These are phyloP conservation scores for Triticum aestivum DNA, from an alignment of 176 grass and related monocot genomes.

Conservation along the genomic window DNA sequence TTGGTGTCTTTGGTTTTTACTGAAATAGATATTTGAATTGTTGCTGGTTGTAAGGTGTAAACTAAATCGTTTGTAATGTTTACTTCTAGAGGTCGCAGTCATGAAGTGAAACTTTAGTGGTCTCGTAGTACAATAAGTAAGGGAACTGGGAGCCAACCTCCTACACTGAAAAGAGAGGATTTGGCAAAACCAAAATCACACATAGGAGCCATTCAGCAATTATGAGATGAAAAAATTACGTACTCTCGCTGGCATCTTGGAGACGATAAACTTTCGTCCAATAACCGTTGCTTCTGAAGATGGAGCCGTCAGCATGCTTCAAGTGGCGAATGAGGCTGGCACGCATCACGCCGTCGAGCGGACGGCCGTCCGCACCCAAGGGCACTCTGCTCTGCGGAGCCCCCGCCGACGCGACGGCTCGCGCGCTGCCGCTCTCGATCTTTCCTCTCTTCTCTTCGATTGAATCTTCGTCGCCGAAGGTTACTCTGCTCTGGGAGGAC, in stretches of 20 bases:
- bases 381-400: not conserved
- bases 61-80: too few relatives aligned
- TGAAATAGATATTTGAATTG: too few relatives aligned
- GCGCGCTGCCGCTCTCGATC: not conserved
- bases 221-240: not conserved
- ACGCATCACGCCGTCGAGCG: not conserved
- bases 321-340: not conserved
- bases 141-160: too few relatives aligned
- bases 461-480: too few relatives aligned
- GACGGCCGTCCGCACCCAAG: not conserved
- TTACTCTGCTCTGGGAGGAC: too few relatives aligned
- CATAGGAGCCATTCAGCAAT: too few relatives aligned
- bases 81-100: not conserved
- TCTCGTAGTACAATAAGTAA: too few relatives aligned
- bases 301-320: not conserved
- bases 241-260: not conserved
- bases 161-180: too few relatives aligned
- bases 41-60: too few relatives aligned
- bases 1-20: too few relatives aligned
- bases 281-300: not conserved
- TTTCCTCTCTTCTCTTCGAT: not conserved
- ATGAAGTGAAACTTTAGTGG: not conserved
- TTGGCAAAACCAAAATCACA: too few relatives aligned
- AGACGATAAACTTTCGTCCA: not conserved
- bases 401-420: not conserved